These are phyloP conservation scores for Aspergillus fumigatiaffinis DNA, from an alignment of 2,329 filamentous ascomycete genomes.

Conservation along the genomic window DNA sequence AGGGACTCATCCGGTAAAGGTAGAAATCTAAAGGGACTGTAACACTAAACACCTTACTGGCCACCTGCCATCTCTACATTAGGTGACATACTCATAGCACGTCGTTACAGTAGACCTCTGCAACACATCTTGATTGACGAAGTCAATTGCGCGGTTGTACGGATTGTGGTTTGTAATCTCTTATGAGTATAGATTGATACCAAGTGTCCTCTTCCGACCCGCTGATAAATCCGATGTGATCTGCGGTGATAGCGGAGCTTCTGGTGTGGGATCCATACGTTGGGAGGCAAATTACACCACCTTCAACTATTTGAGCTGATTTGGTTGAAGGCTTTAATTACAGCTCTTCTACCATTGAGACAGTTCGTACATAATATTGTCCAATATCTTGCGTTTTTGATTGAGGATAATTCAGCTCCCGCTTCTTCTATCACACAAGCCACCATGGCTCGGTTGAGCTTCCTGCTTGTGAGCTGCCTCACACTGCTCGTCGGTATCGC, in stretches of 20 bases:
- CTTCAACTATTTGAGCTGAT: neutral
- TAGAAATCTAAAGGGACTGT: constrained; percentile 1
- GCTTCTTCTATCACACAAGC: neutral
- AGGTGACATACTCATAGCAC: neutral
- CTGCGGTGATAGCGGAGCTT: neutral
- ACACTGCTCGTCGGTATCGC: constrained; percentile 53
- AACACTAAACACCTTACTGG: neutral
- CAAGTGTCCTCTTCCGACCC: constrained; percentile 32
- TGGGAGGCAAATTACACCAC: neutral
- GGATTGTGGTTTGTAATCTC: neutral
- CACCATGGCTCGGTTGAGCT: constrained; percentile 45
- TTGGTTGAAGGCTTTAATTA: neutral
- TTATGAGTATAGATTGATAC: constrained; percentile 18
- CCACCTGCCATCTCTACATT: neutral
- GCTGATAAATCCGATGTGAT: constrained; percentile 10
- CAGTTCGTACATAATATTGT: neutral
- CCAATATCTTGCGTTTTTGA: neutral
- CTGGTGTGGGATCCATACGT: neutral
- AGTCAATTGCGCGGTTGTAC: neutral
- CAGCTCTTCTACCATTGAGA: neutral
- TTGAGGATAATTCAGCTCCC: neutral
- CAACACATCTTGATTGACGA: neutral
- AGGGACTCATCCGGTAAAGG: neutral
- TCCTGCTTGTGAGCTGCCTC: constrained; percentile 45
- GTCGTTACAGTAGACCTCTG: neutral